Conservation (phyloP, 1,139 yeast species). For the Geotrichum bryndzae region DNA sequence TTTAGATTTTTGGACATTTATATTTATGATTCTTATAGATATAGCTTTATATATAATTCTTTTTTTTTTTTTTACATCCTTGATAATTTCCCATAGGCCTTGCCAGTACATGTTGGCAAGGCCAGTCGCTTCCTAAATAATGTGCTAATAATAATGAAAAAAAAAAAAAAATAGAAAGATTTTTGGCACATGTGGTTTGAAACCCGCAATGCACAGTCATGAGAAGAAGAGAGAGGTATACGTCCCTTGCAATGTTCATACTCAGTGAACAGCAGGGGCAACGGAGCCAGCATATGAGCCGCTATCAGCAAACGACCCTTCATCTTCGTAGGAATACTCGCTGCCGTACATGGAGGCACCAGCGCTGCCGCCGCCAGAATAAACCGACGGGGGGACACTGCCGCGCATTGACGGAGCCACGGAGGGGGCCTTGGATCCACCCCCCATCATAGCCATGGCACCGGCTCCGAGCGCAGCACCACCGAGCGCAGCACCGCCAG, state of each 20-base stretch:
- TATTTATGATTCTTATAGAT: neutral
- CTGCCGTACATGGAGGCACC: neutral
- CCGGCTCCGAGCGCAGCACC: constrained; percentile 14
- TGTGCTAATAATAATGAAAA: neutral
- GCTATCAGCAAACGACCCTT: neutral
- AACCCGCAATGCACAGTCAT: neutral
- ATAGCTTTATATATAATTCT: neutral
- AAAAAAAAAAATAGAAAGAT: neutral
- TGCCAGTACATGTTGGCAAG: neutral
- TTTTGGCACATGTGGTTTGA: too few species aligned
- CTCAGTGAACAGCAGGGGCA: neutral
- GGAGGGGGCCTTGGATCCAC: neutral
- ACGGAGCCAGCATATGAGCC: neutral
- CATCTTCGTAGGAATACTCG: neutral
- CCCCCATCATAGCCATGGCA: constrained; percentile 5
- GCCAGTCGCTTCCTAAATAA: neutral
- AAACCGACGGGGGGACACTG: neutral
- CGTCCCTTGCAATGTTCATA: neutral
- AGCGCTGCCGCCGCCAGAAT: neutral
- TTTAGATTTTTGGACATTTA: too few species aligned
- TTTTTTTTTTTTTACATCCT: neutral
- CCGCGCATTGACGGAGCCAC: neutral
- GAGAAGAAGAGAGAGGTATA: neutral
- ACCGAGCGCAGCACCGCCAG: constrained; percentile 14
- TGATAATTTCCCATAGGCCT: neutral